These are phyloP conservation scores for Apiospora malaysiana DNA, from an alignment of 2,329 filamentous ascomycete genomes.

Conservation along the genomic window DNA sequence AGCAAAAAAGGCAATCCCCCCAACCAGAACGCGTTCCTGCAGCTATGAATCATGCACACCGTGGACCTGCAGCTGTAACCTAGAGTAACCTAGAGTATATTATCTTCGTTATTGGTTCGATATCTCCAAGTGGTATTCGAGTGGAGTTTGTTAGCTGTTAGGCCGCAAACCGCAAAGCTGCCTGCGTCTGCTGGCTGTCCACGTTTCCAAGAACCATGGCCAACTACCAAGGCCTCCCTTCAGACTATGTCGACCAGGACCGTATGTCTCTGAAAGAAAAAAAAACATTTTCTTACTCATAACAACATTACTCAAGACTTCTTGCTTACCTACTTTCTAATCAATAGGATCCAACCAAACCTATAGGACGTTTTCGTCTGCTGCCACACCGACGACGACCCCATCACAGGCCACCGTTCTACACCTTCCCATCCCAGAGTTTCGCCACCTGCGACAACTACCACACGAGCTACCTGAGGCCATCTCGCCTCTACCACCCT, in stretches of 20 bases:
- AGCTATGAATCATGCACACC: background rate
- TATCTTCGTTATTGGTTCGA: constrained; percentile 17
- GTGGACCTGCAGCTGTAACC: constrained; percentile 13
- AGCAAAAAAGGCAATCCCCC: constrained; percentile 20
- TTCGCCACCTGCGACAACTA: constrained; percentile 25
- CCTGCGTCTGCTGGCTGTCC: constrained; percentile 11
- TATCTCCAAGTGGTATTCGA: constrained; percentile 14
- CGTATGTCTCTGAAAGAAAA: constrained; percentile 4
- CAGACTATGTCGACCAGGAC: constrained; percentile 19
- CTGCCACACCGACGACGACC: constrained; percentile 32
- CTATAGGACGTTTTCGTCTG: constrained; percentile 28
- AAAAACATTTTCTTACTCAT: constrained; percentile 22
- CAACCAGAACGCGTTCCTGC: constrained; percentile 18
- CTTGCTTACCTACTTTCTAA: constrained; percentile 7
- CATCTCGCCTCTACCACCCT: constrained; percentile 39
- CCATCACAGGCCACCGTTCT: constrained; percentile 37
- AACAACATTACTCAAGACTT: constrained; percentile 12
- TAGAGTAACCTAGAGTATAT: constrained; percentile 10
- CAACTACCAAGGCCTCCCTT: constrained; percentile 14
- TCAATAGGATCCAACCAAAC: constrained; percentile 30
- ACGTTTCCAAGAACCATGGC: constrained; percentile 3
- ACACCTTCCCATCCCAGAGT: constrained; percentile 25
- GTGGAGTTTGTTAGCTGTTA: constrained; percentile 10
- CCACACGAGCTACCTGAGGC: constrained; percentile 30
- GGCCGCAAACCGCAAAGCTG: background rate